phyloP scores from a whole-genome alignment of 345 rosid genomes.

The Citrus australasica region DNA sequence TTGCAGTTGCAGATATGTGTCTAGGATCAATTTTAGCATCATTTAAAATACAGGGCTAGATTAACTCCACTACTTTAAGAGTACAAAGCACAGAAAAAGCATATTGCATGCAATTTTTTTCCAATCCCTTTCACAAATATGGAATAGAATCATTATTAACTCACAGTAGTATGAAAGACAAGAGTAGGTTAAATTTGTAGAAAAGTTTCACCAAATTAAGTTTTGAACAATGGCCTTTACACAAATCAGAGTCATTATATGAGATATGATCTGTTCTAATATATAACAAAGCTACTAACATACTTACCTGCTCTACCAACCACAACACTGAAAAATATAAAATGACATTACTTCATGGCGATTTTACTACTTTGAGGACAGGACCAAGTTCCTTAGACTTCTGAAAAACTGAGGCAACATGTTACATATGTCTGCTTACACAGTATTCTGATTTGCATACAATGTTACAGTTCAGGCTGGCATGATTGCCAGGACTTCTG shows the following conservation, averaged over 20 bases:
- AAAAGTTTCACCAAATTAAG: background rate
- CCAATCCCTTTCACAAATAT: background rate
- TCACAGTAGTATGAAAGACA: too few relatives aligned
- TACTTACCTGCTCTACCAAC: background rate
- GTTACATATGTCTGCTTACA: background rate
- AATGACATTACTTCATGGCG: background rate
- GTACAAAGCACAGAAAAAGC: background rate
- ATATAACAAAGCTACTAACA: background rate
- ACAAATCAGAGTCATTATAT: background rate
- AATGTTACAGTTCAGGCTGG: background rate
- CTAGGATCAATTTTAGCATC: background rate
- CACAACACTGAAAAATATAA: background rate
- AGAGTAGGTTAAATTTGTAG: background rate
- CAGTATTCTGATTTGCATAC: background rate
- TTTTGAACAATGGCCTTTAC: background rate
- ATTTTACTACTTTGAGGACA: background rate
- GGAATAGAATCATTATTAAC: background rate
- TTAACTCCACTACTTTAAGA: background rate
- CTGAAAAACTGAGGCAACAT: background rate
- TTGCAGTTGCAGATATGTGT: background rate
- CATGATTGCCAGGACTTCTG: too few relatives aligned
- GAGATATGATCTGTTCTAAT: background rate
- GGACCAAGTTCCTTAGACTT: background rate
- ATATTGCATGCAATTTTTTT: background rate
- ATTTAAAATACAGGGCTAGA: background rate